phyloP scores from a whole-genome alignment of 345 rosid genomes.

The Moricandia moricandioides region DNA sequence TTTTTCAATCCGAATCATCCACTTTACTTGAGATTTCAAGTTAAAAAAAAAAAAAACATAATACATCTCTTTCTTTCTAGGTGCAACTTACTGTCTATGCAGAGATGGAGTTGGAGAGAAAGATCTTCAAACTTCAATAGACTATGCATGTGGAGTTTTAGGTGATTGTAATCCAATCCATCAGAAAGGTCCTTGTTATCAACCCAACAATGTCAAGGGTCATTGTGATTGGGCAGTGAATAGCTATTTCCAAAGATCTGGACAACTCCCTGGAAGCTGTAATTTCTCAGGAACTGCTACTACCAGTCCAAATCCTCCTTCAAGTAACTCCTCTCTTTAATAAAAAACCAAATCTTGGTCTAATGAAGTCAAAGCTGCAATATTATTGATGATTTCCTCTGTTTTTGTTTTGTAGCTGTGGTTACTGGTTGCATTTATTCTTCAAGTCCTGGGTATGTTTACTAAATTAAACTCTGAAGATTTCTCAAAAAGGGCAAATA shows the following conservation, averaged over 20 bases:
- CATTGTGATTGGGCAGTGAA: constrained; percentile 92
- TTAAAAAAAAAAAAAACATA: too few species aligned
- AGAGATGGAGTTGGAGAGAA: constrained; percentile 61
- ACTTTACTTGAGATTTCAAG: too few species aligned
- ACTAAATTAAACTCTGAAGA: too few species aligned
- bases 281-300: constrained; percentile 70
- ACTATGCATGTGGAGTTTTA: constrained; percentile 89
- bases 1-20: too few species aligned
- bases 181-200: constrained; percentile 69
- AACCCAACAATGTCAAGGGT: constrained; percentile 62
- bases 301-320: constrained; percentile 38
- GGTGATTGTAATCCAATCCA: constrained; percentile 54
- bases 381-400: not conserved
- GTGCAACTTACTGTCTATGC: constrained; percentile 43
- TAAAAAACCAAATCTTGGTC: not conserved
- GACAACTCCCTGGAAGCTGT: constrained; percentile 45
- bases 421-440: constrained; percentile 49
- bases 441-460: constrained; percentile 36
- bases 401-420: constrained; percentile 38
- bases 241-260: constrained; percentile 57
- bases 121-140: constrained; percentile 61
- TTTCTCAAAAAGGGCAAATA: too few species aligned
- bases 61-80: too few species aligned
- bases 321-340: constrained; percentile 33
- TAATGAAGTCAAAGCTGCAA: too few species aligned